Percentiles rank a stretch among this genome's conserved stretches.
phyloP scores from a whole-genome alignment of 768 basidiomycete genomes.

The Tylopilus plumbeoviolaceoides region DNA sequence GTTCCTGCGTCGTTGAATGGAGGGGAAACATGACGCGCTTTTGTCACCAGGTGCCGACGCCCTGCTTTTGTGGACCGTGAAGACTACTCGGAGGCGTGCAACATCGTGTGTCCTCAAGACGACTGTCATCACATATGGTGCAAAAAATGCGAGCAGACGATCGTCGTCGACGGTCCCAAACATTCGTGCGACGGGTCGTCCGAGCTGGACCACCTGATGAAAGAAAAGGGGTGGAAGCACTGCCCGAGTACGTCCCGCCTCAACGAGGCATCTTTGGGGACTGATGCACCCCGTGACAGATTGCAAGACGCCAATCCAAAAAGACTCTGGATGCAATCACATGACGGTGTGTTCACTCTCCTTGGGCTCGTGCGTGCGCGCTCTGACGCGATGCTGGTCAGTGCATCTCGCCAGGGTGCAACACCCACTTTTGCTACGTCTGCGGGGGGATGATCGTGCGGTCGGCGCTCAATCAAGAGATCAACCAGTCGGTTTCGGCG shows the following conservation, averaged over 20 bases:
- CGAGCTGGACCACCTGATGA: slow-evolving; percentile 52
- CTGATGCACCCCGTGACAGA: slow-evolving; percentile 22
- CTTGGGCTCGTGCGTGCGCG: no score
- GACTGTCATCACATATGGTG: slow-evolving; percentile 56
- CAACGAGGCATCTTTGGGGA: background rate
- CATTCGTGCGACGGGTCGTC: slow-evolving; percentile 59
- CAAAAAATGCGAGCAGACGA: slow-evolving; percentile 49
- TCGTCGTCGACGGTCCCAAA: slow-evolving; percentile 32
- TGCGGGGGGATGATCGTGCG: slow-evolving; percentile 47
- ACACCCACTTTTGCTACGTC: slow-evolving; percentile 54
- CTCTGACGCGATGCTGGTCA: slow-evolving; percentile 15
- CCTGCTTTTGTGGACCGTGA: slow-evolving; percentile 47
- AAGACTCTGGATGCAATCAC: slow-evolving; percentile 52
- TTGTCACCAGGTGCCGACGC: slow-evolving; percentile 41
- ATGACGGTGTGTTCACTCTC: slow-evolving; percentile 40
- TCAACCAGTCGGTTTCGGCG: slow-evolving; percentile 24
- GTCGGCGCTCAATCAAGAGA: slow-evolving; percentile 33
- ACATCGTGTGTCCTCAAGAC: slow-evolving; percentile 47
- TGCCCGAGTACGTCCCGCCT: slow-evolving; percentile 48
- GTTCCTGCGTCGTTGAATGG: background rate
- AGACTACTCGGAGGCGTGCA: slow-evolving; percentile 38
- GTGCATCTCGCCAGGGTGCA: slow-evolving; percentile 58
- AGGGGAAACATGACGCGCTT: background rate
- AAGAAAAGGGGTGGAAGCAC: slow-evolving; percentile 55
- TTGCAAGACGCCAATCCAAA: slow-evolving; percentile 47